phyloP scores from a whole-genome alignment of 1,284 basidiomycete genomes.

The Moesziomyces aphidis region DNA sequence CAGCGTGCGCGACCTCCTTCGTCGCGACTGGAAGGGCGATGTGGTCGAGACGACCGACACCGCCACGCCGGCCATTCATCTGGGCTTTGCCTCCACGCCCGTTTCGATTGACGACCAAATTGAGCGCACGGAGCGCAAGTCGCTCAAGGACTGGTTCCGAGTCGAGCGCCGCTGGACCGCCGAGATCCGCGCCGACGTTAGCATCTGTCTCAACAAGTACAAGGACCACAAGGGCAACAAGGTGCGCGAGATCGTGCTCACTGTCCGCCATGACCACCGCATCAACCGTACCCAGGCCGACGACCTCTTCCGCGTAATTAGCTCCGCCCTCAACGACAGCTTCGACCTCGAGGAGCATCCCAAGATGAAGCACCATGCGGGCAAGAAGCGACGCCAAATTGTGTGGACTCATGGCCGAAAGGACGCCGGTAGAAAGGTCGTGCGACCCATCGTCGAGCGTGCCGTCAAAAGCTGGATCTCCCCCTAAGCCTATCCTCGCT shows the following conservation, averaged over 20 bases:
- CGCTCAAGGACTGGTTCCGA: slow-evolving; percentile 62
- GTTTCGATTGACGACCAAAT: slow-evolving; percentile 67
- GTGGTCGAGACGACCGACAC: slow-evolving; percentile 56
- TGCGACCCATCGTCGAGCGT: slow-evolving; percentile 58
- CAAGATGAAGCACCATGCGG: slow-evolving; percentile 8
- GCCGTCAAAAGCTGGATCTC: slow-evolving; percentile 51
- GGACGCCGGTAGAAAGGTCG: slow-evolving; percentile 53
- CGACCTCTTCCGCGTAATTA: slow-evolving; percentile 45
- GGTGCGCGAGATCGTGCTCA: slow-evolving; percentile 51
- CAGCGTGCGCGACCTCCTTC: slow-evolving; percentile 62
- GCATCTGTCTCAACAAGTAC: slow-evolving; percentile 54
- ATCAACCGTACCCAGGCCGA: slow-evolving; percentile 46
- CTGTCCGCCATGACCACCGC: slow-evolving; percentile 44
- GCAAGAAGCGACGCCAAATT: slow-evolving; percentile 29
- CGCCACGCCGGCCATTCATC: slow-evolving; percentile 56
- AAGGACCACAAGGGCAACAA: slow-evolving; percentile 33
- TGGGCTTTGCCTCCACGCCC: slow-evolving; percentile 68
- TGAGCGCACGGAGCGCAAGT: slow-evolving; percentile 49
- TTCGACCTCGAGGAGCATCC: slow-evolving; percentile 25
- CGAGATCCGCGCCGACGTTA: slow-evolving; percentile 56
- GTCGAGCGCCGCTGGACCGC: slow-evolving; percentile 55
- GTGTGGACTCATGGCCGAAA: slow-evolving; percentile 44
- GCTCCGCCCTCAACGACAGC: slow-evolving; percentile 20
- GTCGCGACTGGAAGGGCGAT: slow-evolving; percentile 68
- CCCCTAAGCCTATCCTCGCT: slow-evolving; percentile 2